phyloP scores from a whole-genome alignment of 208 protist species.

The Trypanosoma congolense region DNA sequence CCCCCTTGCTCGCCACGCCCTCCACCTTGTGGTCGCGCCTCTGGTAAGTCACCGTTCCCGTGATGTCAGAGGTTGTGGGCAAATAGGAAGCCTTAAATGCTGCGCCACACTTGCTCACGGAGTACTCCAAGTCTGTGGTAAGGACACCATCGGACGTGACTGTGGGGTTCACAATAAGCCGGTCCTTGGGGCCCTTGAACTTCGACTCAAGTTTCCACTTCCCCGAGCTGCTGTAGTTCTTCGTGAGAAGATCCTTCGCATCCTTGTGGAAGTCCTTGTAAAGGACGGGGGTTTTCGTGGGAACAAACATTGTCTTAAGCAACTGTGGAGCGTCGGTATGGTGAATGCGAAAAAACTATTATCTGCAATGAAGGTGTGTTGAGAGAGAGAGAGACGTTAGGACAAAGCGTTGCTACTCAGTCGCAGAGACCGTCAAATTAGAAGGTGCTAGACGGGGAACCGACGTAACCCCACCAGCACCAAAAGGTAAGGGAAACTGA shows the following conservation, averaged over 20 bases:
- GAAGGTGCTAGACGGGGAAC: no score
- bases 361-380: background rate
- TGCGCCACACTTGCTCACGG: conserved; percentile 27
- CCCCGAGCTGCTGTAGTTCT: conserved; percentile 43
- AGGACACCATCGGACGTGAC: conserved; percentile 31
- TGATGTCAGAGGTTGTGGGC: conserved; percentile 32
- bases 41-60: conserved; percentile 35
- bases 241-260: conserved; percentile 68
- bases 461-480: no score
- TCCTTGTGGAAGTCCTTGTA: conserved; percentile 86
- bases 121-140: conserved; percentile 59
- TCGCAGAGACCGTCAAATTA: no score
- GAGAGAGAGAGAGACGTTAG: background rate
- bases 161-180: conserved; percentile 58
- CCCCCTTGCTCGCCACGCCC: conserved; percentile 10
- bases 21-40: conserved; percentile 56
- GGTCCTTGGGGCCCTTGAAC: conserved; percentile 58
- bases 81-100: conserved; percentile 46
- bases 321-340: background rate
- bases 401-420: no score
- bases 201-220: conserved; percentile 78
- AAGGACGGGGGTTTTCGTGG: conserved; percentile 11
- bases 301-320: background rate
- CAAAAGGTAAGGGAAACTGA: no score
- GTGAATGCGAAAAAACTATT: background rate